These are phyloP conservation scores for Copromyces sp. DNA, from an alignment of 495 filamentous ascomycete species.

Conservation along the genomic window DNA sequence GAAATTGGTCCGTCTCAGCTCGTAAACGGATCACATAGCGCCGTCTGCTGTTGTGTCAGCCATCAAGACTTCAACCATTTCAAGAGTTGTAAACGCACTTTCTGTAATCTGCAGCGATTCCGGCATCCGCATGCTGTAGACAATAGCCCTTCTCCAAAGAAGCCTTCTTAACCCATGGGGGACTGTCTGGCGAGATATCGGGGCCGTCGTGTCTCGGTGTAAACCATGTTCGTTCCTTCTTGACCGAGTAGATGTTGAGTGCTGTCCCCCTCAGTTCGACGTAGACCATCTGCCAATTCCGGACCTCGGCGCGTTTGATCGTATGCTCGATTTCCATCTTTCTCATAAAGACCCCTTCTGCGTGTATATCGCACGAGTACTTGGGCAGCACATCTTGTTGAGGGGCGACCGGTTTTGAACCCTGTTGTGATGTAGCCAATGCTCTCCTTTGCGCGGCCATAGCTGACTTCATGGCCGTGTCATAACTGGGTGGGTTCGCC, in stretches of 20 bases:
- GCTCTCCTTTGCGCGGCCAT: conserved; percentile 27
- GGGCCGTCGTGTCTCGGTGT: conserved; percentile 21
- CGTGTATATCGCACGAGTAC: conserved; percentile 45
- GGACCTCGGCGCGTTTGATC: conserved; percentile 40
- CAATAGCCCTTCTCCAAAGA: conserved; percentile 45
- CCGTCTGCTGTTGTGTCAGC: conserved; percentile 24
- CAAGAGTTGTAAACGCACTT: conserved; percentile 32
- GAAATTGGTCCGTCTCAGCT: conserved; percentile 53
- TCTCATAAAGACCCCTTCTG: conserved; percentile 42
- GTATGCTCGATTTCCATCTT: conserved; percentile 51
- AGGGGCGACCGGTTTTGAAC: background rate
- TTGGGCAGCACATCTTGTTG: conserved; percentile 34
- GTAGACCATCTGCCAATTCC: conserved; percentile 47
- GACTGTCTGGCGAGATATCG: conserved; percentile 29
- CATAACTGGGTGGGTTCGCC: conserved; percentile 27
- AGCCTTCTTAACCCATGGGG: conserved; percentile 33
- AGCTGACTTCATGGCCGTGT: conserved; percentile 23
- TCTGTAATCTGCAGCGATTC: conserved; percentile 51
- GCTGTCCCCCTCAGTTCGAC: conserved; percentile 50
- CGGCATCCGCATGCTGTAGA: conserved; percentile 55
- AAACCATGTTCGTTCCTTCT: conserved; percentile 32
- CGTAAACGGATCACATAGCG: conserved; percentile 52
- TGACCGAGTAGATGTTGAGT: conserved; percentile 45
- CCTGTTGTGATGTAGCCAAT: background rate
- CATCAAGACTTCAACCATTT: background rate